These are phyloP conservation scores for Lippia alba DNA, from an alignment of 305 asterid genomes.

Conservation along the genomic window DNA sequence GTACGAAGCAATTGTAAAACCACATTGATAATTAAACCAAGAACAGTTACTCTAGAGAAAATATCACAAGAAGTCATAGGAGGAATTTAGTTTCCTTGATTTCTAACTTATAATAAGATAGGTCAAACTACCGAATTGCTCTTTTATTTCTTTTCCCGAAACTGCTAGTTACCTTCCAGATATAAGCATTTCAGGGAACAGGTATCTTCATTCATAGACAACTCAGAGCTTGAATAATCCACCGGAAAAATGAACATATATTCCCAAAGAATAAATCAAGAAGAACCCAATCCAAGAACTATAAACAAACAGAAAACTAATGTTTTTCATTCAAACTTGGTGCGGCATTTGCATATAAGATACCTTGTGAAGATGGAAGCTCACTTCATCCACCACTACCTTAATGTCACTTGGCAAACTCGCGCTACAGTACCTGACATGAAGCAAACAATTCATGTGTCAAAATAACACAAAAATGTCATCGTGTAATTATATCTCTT, in stretches of 20 bases:
- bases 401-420: conserved; percentile 81
- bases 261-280: conserved; percentile 15
- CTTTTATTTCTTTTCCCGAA: too few relatives aligned
- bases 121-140: conserved; percentile 3
- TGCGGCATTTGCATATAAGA: conserved; percentile 18
- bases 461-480: conserved; percentile 23
- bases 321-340: neutral
- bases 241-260: neutral
- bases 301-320: conserved; percentile 3
- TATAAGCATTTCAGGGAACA: too few relatives aligned
- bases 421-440: conserved; percentile 76
- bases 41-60: too few relatives aligned
- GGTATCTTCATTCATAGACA: neutral
- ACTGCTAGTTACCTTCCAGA: too few relatives aligned
- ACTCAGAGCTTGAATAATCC: conserved; percentile 10
- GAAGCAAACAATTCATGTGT: conserved; percentile 35
- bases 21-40: too few relatives aligned
- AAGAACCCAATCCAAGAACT: conserved; percentile 23
- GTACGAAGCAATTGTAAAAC: too few relatives aligned
- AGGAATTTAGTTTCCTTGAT: neutral
- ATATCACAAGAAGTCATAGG: neutral
- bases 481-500: neutral
- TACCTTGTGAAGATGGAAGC: conserved; percentile 97
- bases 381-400: conserved; percentile 67
- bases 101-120: neutral